These are phyloP conservation scores for Coemansia umbellata DNA, from an alignment of 192 early-diverging fungal genomes.

Conservation along the genomic window DNA sequence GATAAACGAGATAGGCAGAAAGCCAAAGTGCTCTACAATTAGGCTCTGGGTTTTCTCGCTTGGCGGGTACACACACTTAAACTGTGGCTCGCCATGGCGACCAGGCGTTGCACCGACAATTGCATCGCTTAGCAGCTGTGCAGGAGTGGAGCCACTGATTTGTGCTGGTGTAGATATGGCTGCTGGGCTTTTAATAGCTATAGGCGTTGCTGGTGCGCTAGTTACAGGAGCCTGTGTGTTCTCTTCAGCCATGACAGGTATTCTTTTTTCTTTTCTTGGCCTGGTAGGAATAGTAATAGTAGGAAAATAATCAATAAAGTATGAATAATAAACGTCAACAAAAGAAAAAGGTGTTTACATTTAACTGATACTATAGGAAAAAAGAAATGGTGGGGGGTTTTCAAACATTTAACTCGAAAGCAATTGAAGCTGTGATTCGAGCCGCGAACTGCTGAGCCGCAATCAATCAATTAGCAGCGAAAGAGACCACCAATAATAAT, in stretches of 20 bases:
- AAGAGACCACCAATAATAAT: no score
- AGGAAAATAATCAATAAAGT: not conserved
- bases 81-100: slow-evolving; percentile 23
- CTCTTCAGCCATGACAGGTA: not conserved
- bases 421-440: no score
- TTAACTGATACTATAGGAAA: no score
- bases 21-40: slow-evolving; percentile 77
- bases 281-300: slow-evolving; percentile 2
- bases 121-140: slow-evolving; percentile 12
- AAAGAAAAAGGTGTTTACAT: not conserved
- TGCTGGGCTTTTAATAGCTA: no score
- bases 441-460: no score
- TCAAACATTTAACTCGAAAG: no score
- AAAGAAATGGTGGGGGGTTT: no score
- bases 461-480: no score
- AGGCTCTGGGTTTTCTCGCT: slow-evolving; percentile 45
- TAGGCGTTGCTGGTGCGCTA: no score
- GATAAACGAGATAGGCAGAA: slow-evolving; percentile 72
- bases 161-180: slow-evolving; percentile 12
- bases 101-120: slow-evolving; percentile 40
- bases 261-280: no score
- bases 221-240: no score
- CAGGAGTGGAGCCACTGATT: not conserved
- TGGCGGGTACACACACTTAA: slow-evolving; percentile 46
- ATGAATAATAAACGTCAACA: not conserved